phyloP scores from a whole-genome alignment of 2,329 filamentous ascomycete species.

The Eutypa lata region DNA sequence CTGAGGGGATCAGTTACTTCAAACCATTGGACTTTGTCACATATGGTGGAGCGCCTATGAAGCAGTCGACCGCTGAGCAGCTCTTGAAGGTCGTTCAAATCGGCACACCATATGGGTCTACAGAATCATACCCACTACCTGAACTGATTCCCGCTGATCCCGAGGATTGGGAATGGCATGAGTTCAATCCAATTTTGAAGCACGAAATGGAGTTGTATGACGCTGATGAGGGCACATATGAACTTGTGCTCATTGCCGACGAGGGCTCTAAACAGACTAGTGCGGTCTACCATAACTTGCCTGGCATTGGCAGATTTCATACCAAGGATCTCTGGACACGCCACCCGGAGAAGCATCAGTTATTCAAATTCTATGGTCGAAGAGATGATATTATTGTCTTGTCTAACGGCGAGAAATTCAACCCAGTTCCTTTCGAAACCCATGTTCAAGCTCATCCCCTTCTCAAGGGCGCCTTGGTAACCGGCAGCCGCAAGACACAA shows the following conservation, averaged over 20 bases:
- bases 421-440: slow-evolving; percentile 37
- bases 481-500: slow-evolving; percentile 33
- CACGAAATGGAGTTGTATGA: slow-evolving; percentile 26
- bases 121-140: slow-evolving; percentile 16
- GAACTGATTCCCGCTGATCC: slow-evolving; percentile 7
- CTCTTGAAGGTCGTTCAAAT: slow-evolving; percentile 10
- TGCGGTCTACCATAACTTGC: slow-evolving; percentile 32
- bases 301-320: slow-evolving; percentile 29
- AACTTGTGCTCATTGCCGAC: slow-evolving; percentile 24
- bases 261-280: slow-evolving; percentile 14
- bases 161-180: slow-evolving; percentile 31
- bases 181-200: slow-evolving; percentile 28
- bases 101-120: slow-evolving; percentile 17
- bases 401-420: slow-evolving; percentile 43
- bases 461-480: slow-evolving; percentile 19
- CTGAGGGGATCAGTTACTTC: slow-evolving; percentile 12
- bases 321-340: slow-evolving; percentile 37
- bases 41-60: slow-evolving; percentile 14
- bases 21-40: slow-evolving; percentile 13
- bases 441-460: slow-evolving; percentile 23
- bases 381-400: slow-evolving; percentile 43
- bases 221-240: slow-evolving; percentile 14
- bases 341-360: slow-evolving; percentile 32
- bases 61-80: slow-evolving; percentile 4
- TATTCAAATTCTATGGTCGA: slow-evolving; percentile 37